These are phyloP conservation scores for Paramecium primaurelia DNA, from an alignment of 73 alveolate genomes.

Conservation along the genomic window DNA sequence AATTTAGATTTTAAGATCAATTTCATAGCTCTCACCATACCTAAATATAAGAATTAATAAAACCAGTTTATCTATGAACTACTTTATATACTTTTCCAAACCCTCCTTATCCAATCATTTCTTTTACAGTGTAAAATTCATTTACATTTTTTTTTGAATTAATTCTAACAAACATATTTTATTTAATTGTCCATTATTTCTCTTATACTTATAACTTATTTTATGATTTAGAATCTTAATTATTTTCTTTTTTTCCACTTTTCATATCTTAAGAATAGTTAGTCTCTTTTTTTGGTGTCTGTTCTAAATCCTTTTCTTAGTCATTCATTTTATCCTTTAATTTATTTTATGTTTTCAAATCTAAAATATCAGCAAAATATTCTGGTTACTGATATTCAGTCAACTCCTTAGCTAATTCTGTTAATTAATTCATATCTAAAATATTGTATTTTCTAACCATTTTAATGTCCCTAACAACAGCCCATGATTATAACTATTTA, in stretches of 20 bases:
- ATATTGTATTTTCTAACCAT: not conserved
- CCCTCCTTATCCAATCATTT: slow-evolving; percentile 44
- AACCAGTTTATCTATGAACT: slow-evolving; percentile 26
- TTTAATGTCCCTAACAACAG: not conserved
- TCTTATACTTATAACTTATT: not conserved
- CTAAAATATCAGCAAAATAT: not conserved
- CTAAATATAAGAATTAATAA: not conserved
- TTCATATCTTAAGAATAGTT: not conserved
- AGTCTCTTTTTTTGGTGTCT: not conserved
- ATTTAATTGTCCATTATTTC: not conserved
- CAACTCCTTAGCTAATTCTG: not conserved
- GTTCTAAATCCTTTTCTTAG: not conserved
- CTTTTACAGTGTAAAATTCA: slow-evolving; percentile 9
- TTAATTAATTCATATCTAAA: not conserved
- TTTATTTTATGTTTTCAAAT: not conserved
- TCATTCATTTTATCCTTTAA: not conserved
- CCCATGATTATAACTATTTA: not conserved
- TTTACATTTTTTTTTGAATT: slow-evolving; percentile 27
- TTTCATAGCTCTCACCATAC: slow-evolving; percentile 58
- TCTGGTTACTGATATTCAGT: slow-evolving; percentile 3
- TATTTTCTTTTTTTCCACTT: not conserved
- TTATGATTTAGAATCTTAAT: not conserved
- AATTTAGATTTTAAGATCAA: not conserved
- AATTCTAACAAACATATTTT: slow-evolving; percentile 34
- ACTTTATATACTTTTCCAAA: slow-evolving; percentile 55